A percentile compares a stretch with the other conserved stretches of the same genome.
Conservation (phyloP, 2,329 filamentous ascomycete species). For the Curvularia sp. region DNA sequence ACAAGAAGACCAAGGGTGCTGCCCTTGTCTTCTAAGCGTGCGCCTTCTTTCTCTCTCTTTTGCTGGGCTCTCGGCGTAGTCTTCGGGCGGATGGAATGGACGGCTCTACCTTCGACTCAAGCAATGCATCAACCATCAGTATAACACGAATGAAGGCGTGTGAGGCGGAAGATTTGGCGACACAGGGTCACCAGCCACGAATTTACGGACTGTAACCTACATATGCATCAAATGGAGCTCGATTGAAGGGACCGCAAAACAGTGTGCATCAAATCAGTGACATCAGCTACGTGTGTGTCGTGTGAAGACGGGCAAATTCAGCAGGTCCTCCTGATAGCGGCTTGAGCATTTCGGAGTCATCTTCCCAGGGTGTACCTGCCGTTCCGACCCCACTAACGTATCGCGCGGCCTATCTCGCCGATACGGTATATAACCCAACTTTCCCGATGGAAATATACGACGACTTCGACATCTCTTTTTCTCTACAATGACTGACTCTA, state of each 20-base stretch:
- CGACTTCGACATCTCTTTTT: not conserved
- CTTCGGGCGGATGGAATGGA: slow-evolving; percentile 47
- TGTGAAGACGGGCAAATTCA: slow-evolving; percentile 3
- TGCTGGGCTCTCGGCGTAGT: slow-evolving; percentile 51
- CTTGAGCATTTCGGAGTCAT: slow-evolving; percentile 14
- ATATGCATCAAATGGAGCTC: slow-evolving; percentile 53
- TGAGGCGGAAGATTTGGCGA: slow-evolving; percentile 41
- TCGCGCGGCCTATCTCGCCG: slow-evolving; percentile 21
- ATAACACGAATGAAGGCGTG: slow-evolving; percentile 36
- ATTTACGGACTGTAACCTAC: slow-evolving; percentile 50
- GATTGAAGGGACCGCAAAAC: slow-evolving; percentile 45
- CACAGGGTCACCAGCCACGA: slow-evolving; percentile 46
- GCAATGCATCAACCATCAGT: slow-evolving; percentile 37
- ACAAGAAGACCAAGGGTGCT: slow-evolving; percentile 99
- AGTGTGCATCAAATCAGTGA: slow-evolving; percentile 5
- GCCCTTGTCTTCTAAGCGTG: slow-evolving; percentile 96
- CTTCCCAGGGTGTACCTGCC: slow-evolving; percentile 20
- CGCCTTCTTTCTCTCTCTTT: slow-evolving; percentile 54
- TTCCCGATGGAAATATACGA: not conserved
- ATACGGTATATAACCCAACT: slow-evolving; percentile 2
- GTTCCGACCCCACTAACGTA: slow-evolving; percentile 37
- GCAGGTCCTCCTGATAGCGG: slow-evolving; percentile 8
- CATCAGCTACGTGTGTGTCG: not conserved
- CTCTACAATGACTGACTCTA: slow-evolving; percentile 33
- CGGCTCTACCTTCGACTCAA: slow-evolving; percentile 47